These are phyloP conservation scores for Ogataea haglerorum DNA, from an alignment of 805 yeast species.

Conservation along the genomic window DNA sequence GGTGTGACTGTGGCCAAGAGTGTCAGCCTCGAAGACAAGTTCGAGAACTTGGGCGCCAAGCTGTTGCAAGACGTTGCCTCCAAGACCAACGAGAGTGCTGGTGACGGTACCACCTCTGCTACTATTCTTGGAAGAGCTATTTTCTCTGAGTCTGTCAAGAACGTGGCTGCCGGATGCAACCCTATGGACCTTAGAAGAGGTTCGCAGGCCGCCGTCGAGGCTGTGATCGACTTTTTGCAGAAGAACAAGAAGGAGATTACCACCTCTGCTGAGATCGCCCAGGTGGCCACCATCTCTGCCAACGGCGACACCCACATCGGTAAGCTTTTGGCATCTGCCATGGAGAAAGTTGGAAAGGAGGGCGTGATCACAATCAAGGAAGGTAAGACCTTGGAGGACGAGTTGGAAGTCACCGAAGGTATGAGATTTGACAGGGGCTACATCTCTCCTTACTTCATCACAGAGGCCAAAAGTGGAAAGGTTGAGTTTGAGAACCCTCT, in stretches of 20 bases:
- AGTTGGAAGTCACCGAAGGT: conserved; percentile 95
- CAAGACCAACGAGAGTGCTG: conserved; percentile 95
- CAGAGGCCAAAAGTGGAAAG: conserved; percentile 88
- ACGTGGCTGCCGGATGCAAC: conserved; percentile 98
- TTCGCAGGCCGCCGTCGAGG: conserved; percentile 93
- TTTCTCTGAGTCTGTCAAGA: conserved; percentile 91
- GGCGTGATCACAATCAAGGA: conserved; percentile 98
- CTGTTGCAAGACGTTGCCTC: conserved; percentile 94
- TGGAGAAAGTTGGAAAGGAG: conserved; percentile 98
- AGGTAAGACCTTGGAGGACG: conserved; percentile 95
- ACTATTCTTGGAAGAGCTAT: conserved; percentile 95
- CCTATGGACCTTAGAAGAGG: conserved; percentile 99
- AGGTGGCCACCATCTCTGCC: conserved; percentile 97
- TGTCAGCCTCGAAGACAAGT: conserved; percentile 77
- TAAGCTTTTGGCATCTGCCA: conserved; percentile 84
- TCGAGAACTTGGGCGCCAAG: conserved; percentile 95
- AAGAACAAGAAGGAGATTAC: conserved; percentile 89
- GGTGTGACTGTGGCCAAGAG: conserved; percentile 97
- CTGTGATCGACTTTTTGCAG: conserved; percentile 81
- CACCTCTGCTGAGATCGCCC: conserved; percentile 92
- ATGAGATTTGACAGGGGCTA: conserved; percentile 98
- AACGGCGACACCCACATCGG: conserved; percentile 96
- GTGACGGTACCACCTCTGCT: conserved; percentile 98
- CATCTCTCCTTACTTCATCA: conserved; percentile 94
- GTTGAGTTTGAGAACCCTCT: conserved; percentile 95